phyloP scores from a whole-genome alignment of 2,329 filamentous ascomycete genomes.

The Sporothrix globosa region DNA sequence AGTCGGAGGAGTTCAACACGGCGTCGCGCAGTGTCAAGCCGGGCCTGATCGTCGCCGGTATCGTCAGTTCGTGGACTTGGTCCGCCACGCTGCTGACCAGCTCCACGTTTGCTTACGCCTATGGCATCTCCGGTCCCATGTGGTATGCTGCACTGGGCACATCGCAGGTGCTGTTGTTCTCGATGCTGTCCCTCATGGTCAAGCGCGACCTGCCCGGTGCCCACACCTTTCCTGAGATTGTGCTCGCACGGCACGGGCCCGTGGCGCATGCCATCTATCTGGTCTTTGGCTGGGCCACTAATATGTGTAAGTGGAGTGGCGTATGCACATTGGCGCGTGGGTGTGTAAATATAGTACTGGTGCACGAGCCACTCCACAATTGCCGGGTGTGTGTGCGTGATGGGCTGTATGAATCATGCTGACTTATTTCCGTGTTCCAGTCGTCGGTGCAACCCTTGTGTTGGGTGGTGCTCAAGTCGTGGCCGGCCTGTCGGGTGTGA shows the following conservation, averaged over 20 bases:
- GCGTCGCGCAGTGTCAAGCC: slow-evolving; percentile 50
- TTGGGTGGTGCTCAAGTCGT: slow-evolving; percentile 48
- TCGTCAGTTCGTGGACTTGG: slow-evolving; percentile 56
- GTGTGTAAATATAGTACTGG: neutral
- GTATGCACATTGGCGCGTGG: neutral
- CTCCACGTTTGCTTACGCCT: slow-evolving; percentile 48
- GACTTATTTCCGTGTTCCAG: slow-evolving; percentile 26
- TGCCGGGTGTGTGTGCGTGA: too few species aligned
- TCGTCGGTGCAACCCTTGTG: slow-evolving; percentile 47
- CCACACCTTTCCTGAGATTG: slow-evolving; percentile 50
- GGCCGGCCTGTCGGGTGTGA: slow-evolving; percentile 47
- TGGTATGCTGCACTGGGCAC: slow-evolving; percentile 49
- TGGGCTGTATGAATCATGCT: slow-evolving; percentile 13
- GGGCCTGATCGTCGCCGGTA: slow-evolving; percentile 51
- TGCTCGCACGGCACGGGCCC: slow-evolving; percentile 45
- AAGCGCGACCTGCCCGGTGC: slow-evolving; percentile 48
- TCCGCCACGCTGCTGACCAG: slow-evolving; percentile 49
- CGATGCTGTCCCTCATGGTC: slow-evolving; percentile 49
- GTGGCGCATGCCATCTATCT: slow-evolving; percentile 47
- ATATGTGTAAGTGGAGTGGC: slow-evolving; percentile 39
- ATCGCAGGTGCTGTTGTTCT: slow-evolving; percentile 48
- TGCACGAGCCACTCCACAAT: slow-evolving; percentile 8
- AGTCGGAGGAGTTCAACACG: slow-evolving; percentile 54
- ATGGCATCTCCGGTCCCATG: slow-evolving; percentile 49
- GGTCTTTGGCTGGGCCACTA: slow-evolving; percentile 47